Evolutionary conservation across 257 asterid genomes (phyloP).

Genomic region (Mentha longifolia): DNA sequence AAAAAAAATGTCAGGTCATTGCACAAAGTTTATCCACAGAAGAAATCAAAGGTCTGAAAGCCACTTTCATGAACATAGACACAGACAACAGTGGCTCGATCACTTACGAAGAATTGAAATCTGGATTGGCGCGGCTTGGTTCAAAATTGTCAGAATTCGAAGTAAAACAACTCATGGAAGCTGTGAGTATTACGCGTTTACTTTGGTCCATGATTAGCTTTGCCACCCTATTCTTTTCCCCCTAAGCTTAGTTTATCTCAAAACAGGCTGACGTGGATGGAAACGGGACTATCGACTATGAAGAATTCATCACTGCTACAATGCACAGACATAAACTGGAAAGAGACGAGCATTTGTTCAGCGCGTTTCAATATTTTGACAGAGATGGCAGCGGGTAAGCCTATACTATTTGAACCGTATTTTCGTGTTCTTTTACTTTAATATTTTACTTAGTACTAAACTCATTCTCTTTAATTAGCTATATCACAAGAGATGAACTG

Average conservation of each 20-base stretch:
- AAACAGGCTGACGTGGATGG: slow-evolving; percentile 97
- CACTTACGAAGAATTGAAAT: slow-evolving; percentile 66
- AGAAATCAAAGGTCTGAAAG: slow-evolving; percentile 71
- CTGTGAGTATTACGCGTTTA: slow-evolving; percentile 47
- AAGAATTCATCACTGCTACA: slow-evolving; percentile 90
- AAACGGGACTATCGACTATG: slow-evolving; percentile 88
- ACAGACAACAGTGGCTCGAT: slow-evolving; percentile 71
- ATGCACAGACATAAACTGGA: slow-evolving; percentile 96
- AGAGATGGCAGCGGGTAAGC: slow-evolving; percentile 90
- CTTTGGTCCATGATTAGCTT: slow-evolving; percentile 3
- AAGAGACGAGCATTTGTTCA: slow-evolving; percentile 81
- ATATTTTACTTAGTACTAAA: background rate
- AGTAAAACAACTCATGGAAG: slow-evolving; percentile 80
- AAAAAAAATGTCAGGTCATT: slow-evolving; percentile 48
- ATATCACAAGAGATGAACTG: slow-evolving; percentile 72
- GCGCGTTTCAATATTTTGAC: slow-evolving; percentile 85
- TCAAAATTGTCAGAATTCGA: slow-evolving; percentile 67
- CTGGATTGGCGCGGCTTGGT: slow-evolving; percentile 70
- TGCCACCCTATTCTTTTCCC: slow-evolving; percentile 17
- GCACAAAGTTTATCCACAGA: slow-evolving; percentile 70
- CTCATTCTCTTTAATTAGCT: slow-evolving; percentile 35
- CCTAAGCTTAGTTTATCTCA: slow-evolving; percentile 11
- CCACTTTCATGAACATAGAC: slow-evolving; percentile 68
- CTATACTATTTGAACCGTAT: background rate
- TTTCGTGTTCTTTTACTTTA: background rate